A percentile compares a stretch with the other conserved stretches of the same genome.
These are phyloP conservation scores for Ogataea glucozyma DNA, from an alignment of 805 yeast species.

Conservation along the genomic window DNA sequence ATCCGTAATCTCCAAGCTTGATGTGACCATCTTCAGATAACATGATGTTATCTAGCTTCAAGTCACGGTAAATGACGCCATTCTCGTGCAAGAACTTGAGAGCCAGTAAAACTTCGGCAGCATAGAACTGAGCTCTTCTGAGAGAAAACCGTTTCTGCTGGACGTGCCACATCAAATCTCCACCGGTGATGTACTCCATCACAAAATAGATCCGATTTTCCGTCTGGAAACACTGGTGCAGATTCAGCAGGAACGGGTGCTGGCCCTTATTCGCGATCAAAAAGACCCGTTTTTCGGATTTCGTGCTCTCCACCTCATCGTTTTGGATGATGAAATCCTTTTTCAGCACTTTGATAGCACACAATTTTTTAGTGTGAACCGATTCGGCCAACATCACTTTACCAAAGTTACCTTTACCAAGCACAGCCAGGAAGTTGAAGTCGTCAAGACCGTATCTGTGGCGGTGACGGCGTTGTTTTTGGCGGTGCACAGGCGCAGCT, in stretches of 20 bases:
- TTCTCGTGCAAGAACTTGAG: conserved; percentile 91
- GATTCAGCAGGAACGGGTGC: conserved; percentile 89
- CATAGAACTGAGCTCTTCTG: conserved; percentile 93
- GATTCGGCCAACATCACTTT: conserved; percentile 97
- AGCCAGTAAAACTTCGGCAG: conserved; percentile 92
- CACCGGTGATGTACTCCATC: conserved; percentile 97
- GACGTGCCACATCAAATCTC: conserved; percentile 99
- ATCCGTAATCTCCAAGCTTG: conserved; percentile 95
- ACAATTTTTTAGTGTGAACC: conserved; percentile 72
- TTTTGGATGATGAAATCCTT: conserved; percentile 94
- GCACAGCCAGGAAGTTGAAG: conserved; percentile 88
- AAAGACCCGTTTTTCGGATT: conserved; percentile 92
- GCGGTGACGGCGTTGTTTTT: conserved; percentile 46
- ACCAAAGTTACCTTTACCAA: conserved; percentile 98
- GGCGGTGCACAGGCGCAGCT: conserved; percentile 29
- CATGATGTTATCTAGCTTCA: conserved; percentile 91
- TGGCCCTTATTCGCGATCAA: conserved; percentile 68
- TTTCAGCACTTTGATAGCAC: conserved; percentile 96
- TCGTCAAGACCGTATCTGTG: conserved; percentile 90
- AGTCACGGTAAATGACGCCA: conserved; percentile 94
- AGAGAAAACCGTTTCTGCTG: conserved; percentile 89
- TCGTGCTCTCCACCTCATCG: conserved; percentile 93
- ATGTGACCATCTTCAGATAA: conserved; percentile 90
- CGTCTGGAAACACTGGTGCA: conserved; percentile 96
- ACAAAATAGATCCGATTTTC: conserved; percentile 97